Conservation (phyloP, 768 basidiomycete species). For the Tylopilus intermedius region DNA sequence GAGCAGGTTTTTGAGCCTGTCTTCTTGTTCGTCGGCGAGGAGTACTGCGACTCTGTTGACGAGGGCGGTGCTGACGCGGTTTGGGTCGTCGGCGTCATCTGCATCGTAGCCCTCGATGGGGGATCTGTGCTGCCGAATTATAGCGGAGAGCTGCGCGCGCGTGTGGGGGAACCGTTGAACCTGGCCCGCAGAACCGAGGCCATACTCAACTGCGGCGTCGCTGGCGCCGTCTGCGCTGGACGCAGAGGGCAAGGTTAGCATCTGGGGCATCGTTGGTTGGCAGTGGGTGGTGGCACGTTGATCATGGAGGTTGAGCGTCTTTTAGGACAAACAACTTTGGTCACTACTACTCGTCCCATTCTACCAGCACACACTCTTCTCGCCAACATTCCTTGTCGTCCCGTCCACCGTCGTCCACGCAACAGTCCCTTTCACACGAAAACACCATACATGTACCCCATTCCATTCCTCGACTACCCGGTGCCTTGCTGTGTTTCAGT, state of each 20-base stretch:
- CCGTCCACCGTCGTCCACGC: constrained; percentile 38
- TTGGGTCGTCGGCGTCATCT: constrained; percentile 53
- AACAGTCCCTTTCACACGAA: constrained; percentile 81
- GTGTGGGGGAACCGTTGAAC: constrained; percentile 69
- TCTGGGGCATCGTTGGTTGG: constrained; percentile 23
- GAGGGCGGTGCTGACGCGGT: constrained; percentile 52
- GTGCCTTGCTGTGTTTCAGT: constrained; percentile 43
- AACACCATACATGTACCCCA: constrained; percentile 93
- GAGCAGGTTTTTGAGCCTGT: constrained; percentile 73
- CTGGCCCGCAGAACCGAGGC: constrained; percentile 14
- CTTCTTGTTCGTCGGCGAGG: constrained; percentile 80
- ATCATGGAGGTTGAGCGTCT: constrained; percentile 24
- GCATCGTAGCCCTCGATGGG: constrained; percentile 49
- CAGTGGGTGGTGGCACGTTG: constrained; percentile 13
- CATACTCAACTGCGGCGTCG: constrained; percentile 21
- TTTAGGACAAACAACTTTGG: not conserved
- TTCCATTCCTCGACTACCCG: constrained; percentile 69
- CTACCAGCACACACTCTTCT: constrained; percentile 71
- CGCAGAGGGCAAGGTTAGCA: constrained; percentile 20
- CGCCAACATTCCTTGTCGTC: constrained; percentile 50
- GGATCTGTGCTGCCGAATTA: constrained; percentile 68
- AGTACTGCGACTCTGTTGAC: constrained; percentile 68
- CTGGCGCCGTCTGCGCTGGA: constrained; percentile 7
- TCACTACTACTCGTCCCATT: constrained; percentile 59
- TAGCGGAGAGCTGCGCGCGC: constrained; percentile 69